Base-by-base conservation (phyloP, 495 filamentous ascomycete species). In the Aspergillus carlsbadensis region DNA sequence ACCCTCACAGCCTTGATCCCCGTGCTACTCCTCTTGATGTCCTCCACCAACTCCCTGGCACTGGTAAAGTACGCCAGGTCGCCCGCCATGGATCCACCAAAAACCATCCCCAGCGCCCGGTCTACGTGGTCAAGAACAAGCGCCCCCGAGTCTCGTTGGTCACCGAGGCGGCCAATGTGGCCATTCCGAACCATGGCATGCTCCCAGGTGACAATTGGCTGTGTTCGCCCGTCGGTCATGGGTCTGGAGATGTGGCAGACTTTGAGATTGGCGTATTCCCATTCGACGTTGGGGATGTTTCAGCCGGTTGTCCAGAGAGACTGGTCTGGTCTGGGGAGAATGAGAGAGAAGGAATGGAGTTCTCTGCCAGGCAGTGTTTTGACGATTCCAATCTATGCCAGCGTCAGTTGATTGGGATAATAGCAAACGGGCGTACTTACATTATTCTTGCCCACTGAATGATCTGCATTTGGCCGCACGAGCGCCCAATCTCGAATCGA, bases 401-500 rank as follows among this genome's bases (percentile, higher is more conserved):
- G n/a, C n/a, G n/a, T n/a, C n/a, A n/a, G n/a, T n/a, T n/a, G n/a
- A 44, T 20, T 41, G 21, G 22, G 17, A n/a, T 13, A 24, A 44
- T 5, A 29, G 26, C 7, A 7, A 44, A 29, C 24, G 22, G 11
- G 7, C 42, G 11, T 41, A 44, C 42, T 40, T 5, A 40, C 37
- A 7, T 5, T 44, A n/a, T 44, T 44, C 5, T 44, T 44, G 22
- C 42, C 42, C n/a, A 21, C 42, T 10, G 42, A 24, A 10, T 21
- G 42, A 15, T 18, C 20, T 14, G 20, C n/a, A 13, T 10, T 5
- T 14, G 42, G 20, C 21, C 14, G 22, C 14, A 50, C 10, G 6
- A 50, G 26, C 10, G 46, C 46, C 46, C 46, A 50, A 15, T 50
- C 46, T 6, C 46, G 15, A 22, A 50, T 50, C 2, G 46, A 50